Percentiles rank a stretch among this genome's conserved stretches.
These are phyloP conservation scores for Fusarium ambrosium DNA, from an alignment of 2,329 filamentous ascomycete species.

Conservation along the genomic window DNA sequence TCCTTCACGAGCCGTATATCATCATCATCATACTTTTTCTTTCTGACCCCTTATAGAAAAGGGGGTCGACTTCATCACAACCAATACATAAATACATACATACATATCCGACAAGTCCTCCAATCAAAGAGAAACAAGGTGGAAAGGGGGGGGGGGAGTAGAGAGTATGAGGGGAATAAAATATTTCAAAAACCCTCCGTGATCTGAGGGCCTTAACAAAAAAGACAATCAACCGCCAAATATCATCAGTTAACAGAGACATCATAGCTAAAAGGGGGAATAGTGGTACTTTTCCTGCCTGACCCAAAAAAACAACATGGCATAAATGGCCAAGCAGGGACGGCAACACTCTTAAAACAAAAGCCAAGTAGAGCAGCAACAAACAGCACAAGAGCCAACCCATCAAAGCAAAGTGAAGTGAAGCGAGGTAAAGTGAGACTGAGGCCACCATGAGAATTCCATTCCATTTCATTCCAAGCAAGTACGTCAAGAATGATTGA, in stretches of 20 bases:
- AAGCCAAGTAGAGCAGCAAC: conserved; percentile 6
- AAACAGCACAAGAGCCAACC: conserved; percentile 3
- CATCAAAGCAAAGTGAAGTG: not conserved
- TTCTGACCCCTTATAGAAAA: not conserved
- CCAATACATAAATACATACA: not conserved
- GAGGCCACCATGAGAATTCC: not conserved
- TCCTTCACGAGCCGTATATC: not conserved
- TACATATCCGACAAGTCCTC: not conserved
- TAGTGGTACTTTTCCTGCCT: conserved; percentile 6
- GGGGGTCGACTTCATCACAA: not conserved
- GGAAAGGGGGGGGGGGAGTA: not conserved
- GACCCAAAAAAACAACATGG: not conserved
- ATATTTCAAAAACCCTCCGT: not conserved
- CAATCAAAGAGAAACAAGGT: too few relatives aligned
- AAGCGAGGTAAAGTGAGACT: not conserved
- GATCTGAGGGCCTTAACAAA: not conserved
- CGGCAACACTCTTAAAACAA: conserved; percentile 10
- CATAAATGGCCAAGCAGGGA: conserved; percentile 2
- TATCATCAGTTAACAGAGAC: not conserved
- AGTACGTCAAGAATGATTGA: not conserved
- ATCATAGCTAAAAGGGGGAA: not conserved
- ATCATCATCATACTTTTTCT: not conserved
- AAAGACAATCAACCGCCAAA: too few relatives aligned
- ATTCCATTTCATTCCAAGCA: not conserved
- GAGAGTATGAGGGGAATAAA: not conserved